Base-by-base conservation (phyloP, 371 early-diverging fungal species). In the Mortierella sp. region DNA sequence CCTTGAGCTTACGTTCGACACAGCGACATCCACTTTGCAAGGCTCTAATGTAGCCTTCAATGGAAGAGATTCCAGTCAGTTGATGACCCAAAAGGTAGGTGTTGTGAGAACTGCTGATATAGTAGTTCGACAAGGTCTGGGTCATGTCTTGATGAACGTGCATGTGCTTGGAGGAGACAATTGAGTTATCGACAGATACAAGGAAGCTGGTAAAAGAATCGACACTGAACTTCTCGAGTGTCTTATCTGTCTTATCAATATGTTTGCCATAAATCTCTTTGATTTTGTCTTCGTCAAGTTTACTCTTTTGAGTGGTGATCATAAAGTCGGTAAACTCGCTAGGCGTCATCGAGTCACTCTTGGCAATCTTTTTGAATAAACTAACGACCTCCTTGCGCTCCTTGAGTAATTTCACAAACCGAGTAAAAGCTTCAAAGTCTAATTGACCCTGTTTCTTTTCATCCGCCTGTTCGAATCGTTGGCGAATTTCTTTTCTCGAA, bases 21-120 rank as follows among this genome's bases (percentile, higher is more conserved):
- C 96, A 95, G 26, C 95, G 87, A 72, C 96, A 95, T 3, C 96
- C 96, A 15, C 85, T 80, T 72, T 90, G 90, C 59, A 96, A 76
- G 0, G 93, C 96, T 10, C 94, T 83, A 47, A 94, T 91, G 72
- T 96, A 96, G 2, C 89, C 92, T 64, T 95, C 94, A 2, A 93
- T 90, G 1, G 94, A 92, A 7, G 93, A 87, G 31, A 87, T 83
- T 5, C 94, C 90, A 0, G 88, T 86, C 13, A 96, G 67, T 79
- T 96, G 96, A 69, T 95, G 89, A 13, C 95, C 92, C 1, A 90
- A 75, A 9, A 96, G 86, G 67, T 86, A 86, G 17, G 96, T 96
- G 77, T 96, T 96, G 72, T 96, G 96, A 15, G 92, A 92, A 0
- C 93, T 89, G 61, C 89, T 88, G 64, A 96, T 93, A 53, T 84